Evolutionary conservation across 208 protist genomes (phyloP), one percentile per base, ranked within the genome.

Genomic region (Phytomonas francai): DNA sequence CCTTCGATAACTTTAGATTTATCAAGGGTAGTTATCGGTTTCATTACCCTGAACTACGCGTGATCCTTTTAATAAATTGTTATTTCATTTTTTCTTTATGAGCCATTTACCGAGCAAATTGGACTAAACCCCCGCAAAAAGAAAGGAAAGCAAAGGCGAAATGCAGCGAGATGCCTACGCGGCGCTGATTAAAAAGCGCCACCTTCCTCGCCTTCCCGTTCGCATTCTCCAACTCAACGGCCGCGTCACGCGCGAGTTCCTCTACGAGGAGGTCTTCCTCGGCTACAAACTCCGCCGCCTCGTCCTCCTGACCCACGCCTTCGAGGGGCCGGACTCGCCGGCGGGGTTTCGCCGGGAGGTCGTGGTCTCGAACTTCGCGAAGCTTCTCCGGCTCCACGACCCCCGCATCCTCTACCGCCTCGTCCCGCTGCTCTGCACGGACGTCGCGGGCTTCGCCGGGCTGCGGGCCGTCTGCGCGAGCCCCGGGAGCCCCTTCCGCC

Each of bases 131-230:
- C n/a, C n/a, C n/a, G n/a, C n/a, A n/a, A n/a, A n/a, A n/a, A n/a
- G n/a, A n/a, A n/a, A n/a, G n/a, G n/a, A n/a, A n/a, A n/a, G n/a
- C n/a, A n/a, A n/a, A n/a, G n/a, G n/a, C n/a, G 30, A 0, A 63
- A 31, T 96, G 91, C 88, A 94, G 64, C 80, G 91, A 14, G 91
- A 96, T 66, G 76, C 81, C 29, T 96, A 95, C 67, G 84, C 87
- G 12, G 68, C 79, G 30, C 76, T 96, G 27, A 72, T 90, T 32
- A 62, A 63, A 16, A 83, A 85, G 65, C 71, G 80, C 0, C 76
- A 89, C 58, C 80, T 79, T 65, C 69, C 74, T 16, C 87, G 81
- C 63, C 59, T 89, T 27, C 80, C 81, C 11, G 30, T 92, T 29
- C 45, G 80, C n/a, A 85, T 92, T 42, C 75, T 91, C 42, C 88